Percentiles rank a stretch among this genome's conserved stretches.
Evolutionary conservation across 2,329 filamentous ascomycete species (phyloP).

Genomic region (Colletotrichum euphorbiae): DNA sequence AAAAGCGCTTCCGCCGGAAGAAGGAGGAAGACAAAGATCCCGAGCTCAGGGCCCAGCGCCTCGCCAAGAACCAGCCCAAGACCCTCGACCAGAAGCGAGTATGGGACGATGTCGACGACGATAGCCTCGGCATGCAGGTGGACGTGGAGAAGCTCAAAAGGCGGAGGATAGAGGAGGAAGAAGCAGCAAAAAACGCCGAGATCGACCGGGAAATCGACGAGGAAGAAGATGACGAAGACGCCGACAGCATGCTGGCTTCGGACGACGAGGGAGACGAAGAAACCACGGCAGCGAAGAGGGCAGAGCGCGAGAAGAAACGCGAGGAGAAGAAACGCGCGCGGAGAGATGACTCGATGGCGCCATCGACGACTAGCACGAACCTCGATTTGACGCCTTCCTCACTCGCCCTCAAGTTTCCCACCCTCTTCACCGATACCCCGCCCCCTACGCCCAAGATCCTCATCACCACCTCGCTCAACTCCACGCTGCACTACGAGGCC

Average conservation of each 20-base stretch:
- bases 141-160: slow-evolving; percentile 71
- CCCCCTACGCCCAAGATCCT: slow-evolving; percentile 83
- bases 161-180: slow-evolving; percentile 65
- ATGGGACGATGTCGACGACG: slow-evolving; percentile 82
- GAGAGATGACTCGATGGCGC: slow-evolving; percentile 63
- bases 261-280: slow-evolving; percentile 66
- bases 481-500: slow-evolving; percentile 86
- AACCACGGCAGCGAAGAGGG: slow-evolving; percentile 56
- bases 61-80: slow-evolving; percentile 81
- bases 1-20: slow-evolving; percentile 81
- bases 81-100: slow-evolving; percentile 90
- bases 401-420: slow-evolving; percentile 70
- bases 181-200: slow-evolving; percentile 60
- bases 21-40: slow-evolving; percentile 90
- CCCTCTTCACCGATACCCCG: slow-evolving; percentile 69
- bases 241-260: slow-evolving; percentile 84
- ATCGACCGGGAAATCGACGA: slow-evolving; percentile 48
- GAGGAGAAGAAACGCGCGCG: slow-evolving; percentile 49
- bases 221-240: slow-evolving; percentile 63
- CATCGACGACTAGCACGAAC: slow-evolving; percentile 72
- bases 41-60: slow-evolving; percentile 75
- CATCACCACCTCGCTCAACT: slow-evolving; percentile 90
- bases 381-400: slow-evolving; percentile 72
- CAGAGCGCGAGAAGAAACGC: slow-evolving; percentile 48
- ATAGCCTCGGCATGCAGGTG: slow-evolving; percentile 66